These are phyloP conservation scores for Geotrichum fermentans DNA, from an alignment of 1,139 yeast genomes.

Conservation along the genomic window DNA sequence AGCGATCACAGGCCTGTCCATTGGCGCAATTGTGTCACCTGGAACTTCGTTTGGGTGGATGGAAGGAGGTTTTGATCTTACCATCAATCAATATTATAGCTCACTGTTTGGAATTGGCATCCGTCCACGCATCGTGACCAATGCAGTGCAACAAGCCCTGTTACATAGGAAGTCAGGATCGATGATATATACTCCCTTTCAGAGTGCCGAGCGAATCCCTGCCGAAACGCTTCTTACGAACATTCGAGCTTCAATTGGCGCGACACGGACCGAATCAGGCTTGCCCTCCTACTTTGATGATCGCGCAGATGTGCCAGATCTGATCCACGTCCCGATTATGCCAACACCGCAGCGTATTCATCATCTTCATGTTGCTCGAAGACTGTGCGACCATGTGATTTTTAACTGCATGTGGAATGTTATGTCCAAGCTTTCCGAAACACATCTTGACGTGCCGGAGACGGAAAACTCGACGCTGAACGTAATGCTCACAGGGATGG, in stretches of 20 bases:
- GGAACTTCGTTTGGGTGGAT: conserved; percentile 50
- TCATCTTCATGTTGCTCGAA: background rate
- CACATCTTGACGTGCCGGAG: conserved; percentile 25
- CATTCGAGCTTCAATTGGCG: background rate
- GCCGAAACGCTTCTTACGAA: background rate
- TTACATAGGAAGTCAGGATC: background rate
- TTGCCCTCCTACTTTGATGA: background rate
- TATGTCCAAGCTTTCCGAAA: conserved; percentile 29
- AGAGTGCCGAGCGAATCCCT: background rate
- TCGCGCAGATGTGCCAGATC: conserved; percentile 26
- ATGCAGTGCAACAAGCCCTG: background rate
- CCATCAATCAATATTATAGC: conserved; percentile 39
- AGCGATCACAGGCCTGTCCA: conserved; percentile 19
- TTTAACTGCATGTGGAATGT: conserved; percentile 49
- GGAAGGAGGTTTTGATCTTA: conserved; percentile 51
- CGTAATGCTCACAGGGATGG: conserved; percentile 47
- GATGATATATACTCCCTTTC: background rate
- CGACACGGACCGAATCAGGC: background rate
- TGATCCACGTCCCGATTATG: conserved; percentile 49
- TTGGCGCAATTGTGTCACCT: conserved; percentile 45
- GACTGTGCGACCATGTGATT: conserved; percentile 27
- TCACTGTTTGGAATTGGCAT: conserved; percentile 19
- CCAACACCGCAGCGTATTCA: conserved; percentile 25
- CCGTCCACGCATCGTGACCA: background rate
- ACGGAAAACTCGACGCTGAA: background rate